Evolutionary conservation across 805 yeast genomes (phyloP).

Genomic region (Wickerhamiella australiensis): DNA sequence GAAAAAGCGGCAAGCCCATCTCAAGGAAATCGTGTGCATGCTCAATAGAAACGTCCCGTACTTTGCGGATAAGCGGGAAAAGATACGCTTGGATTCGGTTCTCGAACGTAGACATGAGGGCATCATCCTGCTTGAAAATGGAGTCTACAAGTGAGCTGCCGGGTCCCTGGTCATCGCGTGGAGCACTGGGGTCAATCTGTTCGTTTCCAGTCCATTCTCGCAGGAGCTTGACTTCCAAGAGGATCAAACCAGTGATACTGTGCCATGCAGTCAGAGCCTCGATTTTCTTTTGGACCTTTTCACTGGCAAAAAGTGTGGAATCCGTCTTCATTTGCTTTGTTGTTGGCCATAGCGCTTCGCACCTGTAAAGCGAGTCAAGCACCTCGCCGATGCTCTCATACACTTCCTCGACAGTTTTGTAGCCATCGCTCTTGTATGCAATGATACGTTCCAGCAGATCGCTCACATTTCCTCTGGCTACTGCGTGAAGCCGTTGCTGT

Average conservation of each 20-base stretch:
- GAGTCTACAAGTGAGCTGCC: constrained; percentile 70
- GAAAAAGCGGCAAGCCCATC: constrained; percentile 62
- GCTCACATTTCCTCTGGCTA: constrained; percentile 61
- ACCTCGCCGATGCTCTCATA: constrained; percentile 42
- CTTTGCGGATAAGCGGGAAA: constrained; percentile 72
- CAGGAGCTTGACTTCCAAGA: constrained; percentile 47
- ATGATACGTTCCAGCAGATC: constrained; percentile 56
- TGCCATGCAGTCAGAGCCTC: constrained; percentile 80
- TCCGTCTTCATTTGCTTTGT: constrained; percentile 65
- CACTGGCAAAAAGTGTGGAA: constrained; percentile 55
- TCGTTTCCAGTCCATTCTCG: constrained; percentile 76
- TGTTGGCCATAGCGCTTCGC: constrained; percentile 71
- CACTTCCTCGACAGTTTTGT: constrained; percentile 28
- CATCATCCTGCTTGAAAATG: constrained; percentile 49
- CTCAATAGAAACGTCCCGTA: constrained; percentile 56
- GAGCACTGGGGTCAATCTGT: constrained; percentile 49
- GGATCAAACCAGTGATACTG: constrained; percentile 57
- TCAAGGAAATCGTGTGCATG: constrained; percentile 47
- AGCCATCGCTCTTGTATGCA: constrained; percentile 42
- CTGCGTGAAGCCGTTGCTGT: constrained; percentile 56
- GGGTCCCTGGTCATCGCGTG: constrained; percentile 35
- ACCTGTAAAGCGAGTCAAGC: constrained; percentile 48
- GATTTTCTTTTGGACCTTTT: constrained; percentile 50
- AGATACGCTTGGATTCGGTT: constrained; percentile 55
- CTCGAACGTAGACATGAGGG: constrained; percentile 43